These are phyloP conservation scores for Backusella sp. DNA, from an alignment of 192 early-diverging fungal species.

Conservation along the genomic window DNA sequence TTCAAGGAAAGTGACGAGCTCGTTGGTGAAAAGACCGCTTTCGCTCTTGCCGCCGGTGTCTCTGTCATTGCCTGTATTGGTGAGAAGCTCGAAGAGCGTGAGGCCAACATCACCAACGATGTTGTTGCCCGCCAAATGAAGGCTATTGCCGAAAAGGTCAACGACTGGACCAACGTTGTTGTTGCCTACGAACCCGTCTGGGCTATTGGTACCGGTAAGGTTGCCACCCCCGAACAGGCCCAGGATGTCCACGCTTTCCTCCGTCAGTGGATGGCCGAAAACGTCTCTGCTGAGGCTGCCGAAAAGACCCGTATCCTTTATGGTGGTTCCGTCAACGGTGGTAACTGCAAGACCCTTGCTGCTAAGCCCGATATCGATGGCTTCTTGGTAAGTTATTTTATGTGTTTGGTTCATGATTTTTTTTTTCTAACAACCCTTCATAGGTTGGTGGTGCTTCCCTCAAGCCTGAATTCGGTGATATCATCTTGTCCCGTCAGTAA, in stretches of 20 bases:
- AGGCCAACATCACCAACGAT: conserved; percentile 80
- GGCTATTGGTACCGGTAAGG: conserved; percentile 99
- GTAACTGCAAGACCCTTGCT: conserved; percentile 58
- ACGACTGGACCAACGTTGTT: conserved; percentile 92
- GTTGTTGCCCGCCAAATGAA: conserved; percentile 89
- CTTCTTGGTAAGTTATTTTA: conserved; percentile 69
- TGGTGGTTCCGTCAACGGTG: conserved; percentile 93
- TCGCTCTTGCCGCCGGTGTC: conserved; percentile 85
- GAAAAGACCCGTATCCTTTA: conserved; percentile 92
- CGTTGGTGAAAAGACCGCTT: conserved; percentile 85
- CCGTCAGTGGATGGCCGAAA: conserved; percentile 81
- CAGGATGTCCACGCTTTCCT: conserved; percentile 94
- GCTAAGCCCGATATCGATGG: conserved; percentile 93
- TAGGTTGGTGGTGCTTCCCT: conserved; percentile 92
- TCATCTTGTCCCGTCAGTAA: conserved; percentile 49
- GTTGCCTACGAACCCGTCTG: conserved; percentile 99
- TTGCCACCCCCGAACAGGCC: conserved; percentile 92
- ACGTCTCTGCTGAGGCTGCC: conserved; percentile 84
- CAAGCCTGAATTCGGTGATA: conserved; percentile 85
- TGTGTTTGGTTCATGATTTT: neutral
- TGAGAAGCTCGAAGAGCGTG: conserved; percentile 95
- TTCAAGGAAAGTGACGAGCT: conserved; percentile 87
- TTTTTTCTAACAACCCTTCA: neutral
- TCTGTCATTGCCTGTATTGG: conserved; percentile 95
- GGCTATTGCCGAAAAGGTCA: conserved; percentile 74